Evolutionary conservation across 805 yeast species (phyloP).

Genomic region (Candida sithepensis): DNA sequence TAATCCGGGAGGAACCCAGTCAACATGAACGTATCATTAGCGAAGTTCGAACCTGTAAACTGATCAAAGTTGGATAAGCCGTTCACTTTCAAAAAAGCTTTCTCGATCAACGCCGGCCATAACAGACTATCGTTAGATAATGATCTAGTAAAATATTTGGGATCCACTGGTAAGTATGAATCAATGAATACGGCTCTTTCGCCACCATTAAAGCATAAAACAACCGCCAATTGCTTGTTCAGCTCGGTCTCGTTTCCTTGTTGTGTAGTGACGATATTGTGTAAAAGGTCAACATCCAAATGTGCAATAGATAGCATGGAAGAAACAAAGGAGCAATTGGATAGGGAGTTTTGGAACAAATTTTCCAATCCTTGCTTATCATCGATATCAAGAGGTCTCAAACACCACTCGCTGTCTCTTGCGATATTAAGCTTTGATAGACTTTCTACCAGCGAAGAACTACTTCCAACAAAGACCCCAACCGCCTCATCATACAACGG

Average conservation of each 20-base stretch:
- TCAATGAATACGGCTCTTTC: conserved; percentile 44
- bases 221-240: conserved; percentile 30
- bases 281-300: conserved; percentile 21
- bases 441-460: background rate
- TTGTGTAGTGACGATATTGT: conserved; percentile 24
- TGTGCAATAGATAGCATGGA: conserved; percentile 51
- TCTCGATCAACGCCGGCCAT: conserved; percentile 78
- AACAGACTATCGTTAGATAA: conserved; percentile 29
- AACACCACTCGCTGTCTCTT: background rate
- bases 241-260: conserved; percentile 12
- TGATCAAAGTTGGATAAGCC: conserved; percentile 47
- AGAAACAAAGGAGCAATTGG: conserved; percentile 76
- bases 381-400: conserved; percentile 3
- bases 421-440: background rate
- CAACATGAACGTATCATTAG: conserved; percentile 60
- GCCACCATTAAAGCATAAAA: conserved; percentile 51
- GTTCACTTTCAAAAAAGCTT: conserved; percentile 60
- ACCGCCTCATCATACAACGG: conserved; percentile 4
- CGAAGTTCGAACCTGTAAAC: conserved; percentile 74
- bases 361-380: conserved; percentile 19
- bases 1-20: conserved; percentile 76
- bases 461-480: conserved; percentile 10
- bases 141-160: conserved; percentile 34
- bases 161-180: conserved; percentile 35
- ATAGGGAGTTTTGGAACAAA: conserved; percentile 47